These are phyloP conservation scores for Diutina neorugosa DNA, from an alignment of 1,139 yeast genomes.

Conservation along the genomic window DNA sequence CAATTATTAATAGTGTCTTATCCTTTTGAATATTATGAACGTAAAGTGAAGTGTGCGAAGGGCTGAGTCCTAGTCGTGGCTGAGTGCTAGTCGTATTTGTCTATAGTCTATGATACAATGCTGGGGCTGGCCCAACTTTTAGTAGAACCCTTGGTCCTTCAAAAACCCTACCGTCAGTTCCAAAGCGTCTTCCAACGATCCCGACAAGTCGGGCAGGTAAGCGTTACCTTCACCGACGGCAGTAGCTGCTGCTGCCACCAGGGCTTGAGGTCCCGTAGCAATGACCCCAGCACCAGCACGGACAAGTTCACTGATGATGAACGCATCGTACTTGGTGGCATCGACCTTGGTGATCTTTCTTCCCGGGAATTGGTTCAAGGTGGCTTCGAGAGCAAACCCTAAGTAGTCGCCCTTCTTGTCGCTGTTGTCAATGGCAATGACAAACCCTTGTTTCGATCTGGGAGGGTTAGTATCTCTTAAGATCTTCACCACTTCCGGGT, in stretches of 20 bases:
- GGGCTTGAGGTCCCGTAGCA: slow-evolving; percentile 24
- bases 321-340: slow-evolving; percentile 35
- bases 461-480: slow-evolving; percentile 93
- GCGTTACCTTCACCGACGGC: background rate
- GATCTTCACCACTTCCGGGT: slow-evolving; percentile 89
- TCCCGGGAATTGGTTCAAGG: slow-evolving; percentile 80
- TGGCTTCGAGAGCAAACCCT: slow-evolving; percentile 77
- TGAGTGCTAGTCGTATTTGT: background rate
- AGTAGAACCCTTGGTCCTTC: slow-evolving; percentile 67
- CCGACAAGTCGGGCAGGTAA: background rate
- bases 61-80: no score
- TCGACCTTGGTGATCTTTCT: slow-evolving; percentile 68
- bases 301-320: slow-evolving; percentile 69
- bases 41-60: no score
- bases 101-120: background rate
- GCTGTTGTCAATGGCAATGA: slow-evolving; percentile 43
- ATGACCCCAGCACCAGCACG: slow-evolving; percentile 88
- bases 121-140: background rate
- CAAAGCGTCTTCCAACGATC: background rate
- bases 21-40: no score
- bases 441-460: slow-evolving; percentile 80
- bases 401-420: slow-evolving; percentile 27
- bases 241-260: slow-evolving; percentile 33
- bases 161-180: slow-evolving; percentile 44
- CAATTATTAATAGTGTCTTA: no score